phyloP scores from a whole-genome alignment of 2,329 filamentous ascomycete genomes.

The Magnaporthales sp. region DNA sequence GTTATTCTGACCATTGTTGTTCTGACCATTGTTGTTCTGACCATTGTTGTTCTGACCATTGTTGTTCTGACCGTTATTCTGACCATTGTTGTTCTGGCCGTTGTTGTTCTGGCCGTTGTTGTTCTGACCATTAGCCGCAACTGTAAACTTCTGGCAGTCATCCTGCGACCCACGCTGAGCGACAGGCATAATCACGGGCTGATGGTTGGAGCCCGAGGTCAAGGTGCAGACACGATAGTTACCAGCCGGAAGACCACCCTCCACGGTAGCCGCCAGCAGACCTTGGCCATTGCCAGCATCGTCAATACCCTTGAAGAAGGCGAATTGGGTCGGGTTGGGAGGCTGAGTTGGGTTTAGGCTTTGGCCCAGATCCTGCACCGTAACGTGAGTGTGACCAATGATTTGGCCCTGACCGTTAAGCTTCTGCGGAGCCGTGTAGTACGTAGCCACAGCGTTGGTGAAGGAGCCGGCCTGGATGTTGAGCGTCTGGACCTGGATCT shows the following conservation, averaged over 20 bases:
- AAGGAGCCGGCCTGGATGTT: constrained; percentile 49
- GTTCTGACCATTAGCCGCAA: constrained; percentile 13
- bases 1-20: constrained; percentile 7
- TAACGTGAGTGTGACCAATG: constrained; percentile 52
- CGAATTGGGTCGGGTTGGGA: constrained; percentile 38
- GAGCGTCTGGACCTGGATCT: constrained; percentile 39
- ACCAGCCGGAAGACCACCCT: constrained; percentile 29
- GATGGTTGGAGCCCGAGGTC: constrained; percentile 31
- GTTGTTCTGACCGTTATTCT: neutral
- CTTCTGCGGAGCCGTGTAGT: constrained; percentile 50
- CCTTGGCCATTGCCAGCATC: constrained; percentile 28
- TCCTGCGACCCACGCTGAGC: constrained; percentile 36
- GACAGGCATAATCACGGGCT: constrained; percentile 33
- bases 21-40: constrained; percentile 4
- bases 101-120: constrained; percentile 6
- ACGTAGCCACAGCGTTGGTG: constrained; percentile 50
- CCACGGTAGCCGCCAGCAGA: constrained; percentile 24
- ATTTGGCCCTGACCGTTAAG: constrained; percentile 38
- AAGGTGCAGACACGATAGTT: constrained; percentile 35
- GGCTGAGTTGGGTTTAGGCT: constrained; percentile 37
- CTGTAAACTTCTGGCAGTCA: constrained; percentile 33
- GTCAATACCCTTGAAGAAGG: constrained; percentile 33
- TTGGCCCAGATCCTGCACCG: constrained; percentile 45
- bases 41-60: neutral
- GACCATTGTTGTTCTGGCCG: neutral